A percentile compares a stretch with the other conserved stretches of the same genome.
Evolutionary conservation across 192 early-diverging fungal species (phyloP).

Genomic region (Podochytrium sp.): DNA sequence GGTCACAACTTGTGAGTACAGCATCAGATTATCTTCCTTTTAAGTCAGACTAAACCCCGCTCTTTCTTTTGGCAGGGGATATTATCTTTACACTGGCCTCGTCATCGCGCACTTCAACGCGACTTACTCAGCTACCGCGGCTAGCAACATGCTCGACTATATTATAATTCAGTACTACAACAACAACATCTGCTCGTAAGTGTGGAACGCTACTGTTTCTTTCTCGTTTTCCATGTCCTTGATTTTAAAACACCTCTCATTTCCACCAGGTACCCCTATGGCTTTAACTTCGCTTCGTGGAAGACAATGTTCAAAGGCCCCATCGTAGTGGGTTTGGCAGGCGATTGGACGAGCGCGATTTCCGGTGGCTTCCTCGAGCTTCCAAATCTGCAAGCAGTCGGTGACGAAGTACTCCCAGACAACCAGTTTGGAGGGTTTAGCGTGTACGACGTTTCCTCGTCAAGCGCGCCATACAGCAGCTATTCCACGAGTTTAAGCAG

Average conservation of each 20-base stretch:
- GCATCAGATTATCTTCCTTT: too few relatives aligned
- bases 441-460: slow-evolving; percentile 8
- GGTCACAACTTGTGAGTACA: too few relatives aligned
- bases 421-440: neutral
- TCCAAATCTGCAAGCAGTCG: neutral
- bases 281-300: slow-evolving; percentile 15
- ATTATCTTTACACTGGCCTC: too few relatives aligned
- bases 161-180: slow-evolving; percentile 28
- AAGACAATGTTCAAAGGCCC: slow-evolving; percentile 1
- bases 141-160: slow-evolving; percentile 10
- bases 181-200: slow-evolving; percentile 7
- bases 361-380: neutral
- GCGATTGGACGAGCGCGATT: slow-evolving; percentile 13
- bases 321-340: slow-evolving; percentile 5
- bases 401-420: neutral
- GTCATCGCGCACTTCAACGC: too few relatives aligned
- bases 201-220: too few relatives aligned
- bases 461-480: neutral
- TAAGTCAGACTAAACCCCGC: too few relatives aligned
- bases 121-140: too few relatives aligned
- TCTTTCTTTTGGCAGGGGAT: too few relatives aligned
- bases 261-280: slow-evolving; percentile 21
- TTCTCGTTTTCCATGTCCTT: too few relatives aligned
- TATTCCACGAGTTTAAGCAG: neutral
- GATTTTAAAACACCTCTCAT: too few relatives aligned